Conservation (phyloP, 176 grass and related monocot genomes). For the Thalia dealbata region DNA sequence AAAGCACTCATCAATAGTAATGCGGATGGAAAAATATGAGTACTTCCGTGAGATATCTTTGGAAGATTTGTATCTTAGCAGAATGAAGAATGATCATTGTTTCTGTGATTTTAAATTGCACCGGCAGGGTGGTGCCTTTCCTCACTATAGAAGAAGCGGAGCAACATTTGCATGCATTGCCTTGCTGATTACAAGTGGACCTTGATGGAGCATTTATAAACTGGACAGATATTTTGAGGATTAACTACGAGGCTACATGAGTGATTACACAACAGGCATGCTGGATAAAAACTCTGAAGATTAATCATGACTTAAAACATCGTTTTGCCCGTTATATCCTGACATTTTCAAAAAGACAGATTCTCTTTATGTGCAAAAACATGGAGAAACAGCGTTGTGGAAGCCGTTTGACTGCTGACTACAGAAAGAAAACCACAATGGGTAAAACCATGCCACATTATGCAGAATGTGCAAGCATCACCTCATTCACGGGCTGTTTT, state of each 20-base stretch:
- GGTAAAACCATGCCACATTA: not conserved
- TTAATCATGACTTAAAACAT: not conserved
- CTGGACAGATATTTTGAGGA: too few relatives aligned
- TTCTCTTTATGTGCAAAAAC: not conserved
- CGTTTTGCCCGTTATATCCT: not conserved
- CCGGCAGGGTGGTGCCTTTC: not conserved
- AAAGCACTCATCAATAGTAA: too few relatives aligned
- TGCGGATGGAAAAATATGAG: constrained; percentile 29
- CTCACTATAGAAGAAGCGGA: not conserved
- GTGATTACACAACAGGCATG: not conserved
- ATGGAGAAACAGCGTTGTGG: not conserved
- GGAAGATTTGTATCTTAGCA: not conserved
- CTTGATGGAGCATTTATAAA: not conserved
- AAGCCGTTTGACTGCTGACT: too few relatives aligned
- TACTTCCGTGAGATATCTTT: not conserved
- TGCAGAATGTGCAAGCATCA: not conserved
- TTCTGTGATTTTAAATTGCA: not conserved
- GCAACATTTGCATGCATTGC: not conserved
- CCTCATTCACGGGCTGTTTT: too few relatives aligned
- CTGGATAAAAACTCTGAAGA: too few relatives aligned
- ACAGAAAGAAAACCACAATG: too few relatives aligned
- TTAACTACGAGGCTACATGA: not conserved
- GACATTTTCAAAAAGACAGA: not conserved
- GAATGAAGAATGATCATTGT: not conserved
- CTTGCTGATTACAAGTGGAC: not conserved